Base-by-base conservation (phyloP, 1,284 basidiomycete species). In the Moesziomyces antarcticus region DNA sequence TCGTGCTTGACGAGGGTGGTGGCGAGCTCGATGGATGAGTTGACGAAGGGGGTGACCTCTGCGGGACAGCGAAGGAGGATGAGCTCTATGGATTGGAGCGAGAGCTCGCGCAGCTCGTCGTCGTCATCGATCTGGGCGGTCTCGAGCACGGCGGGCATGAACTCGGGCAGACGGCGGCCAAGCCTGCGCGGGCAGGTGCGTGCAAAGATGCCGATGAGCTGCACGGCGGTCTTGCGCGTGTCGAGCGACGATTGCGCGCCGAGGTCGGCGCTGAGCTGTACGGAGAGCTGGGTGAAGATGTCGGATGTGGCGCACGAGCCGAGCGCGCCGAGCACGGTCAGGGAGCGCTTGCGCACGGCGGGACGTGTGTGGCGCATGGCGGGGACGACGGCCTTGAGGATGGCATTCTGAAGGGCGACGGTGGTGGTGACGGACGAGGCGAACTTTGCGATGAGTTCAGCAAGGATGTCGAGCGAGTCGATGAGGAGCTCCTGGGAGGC, bases 1-100 rank as follows among this genome's bases (percentile, higher is more conserved):
- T 99, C 96, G 84, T 94, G 92, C 84, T 93, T 95, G 86, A 98
- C 91, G 72, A 90, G 91, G 70, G 90, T 88, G 37, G 88, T 88
- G 3, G 91, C 92, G 14, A 88, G 86, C 58, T 91, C 88, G 16
- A 92, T 88, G 69, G 94, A 90, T 9, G 88, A 84, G 41, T 85
- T 85, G 44, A 97, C 85, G 81, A 91, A 93, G 0, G 91, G 87
- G 0, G 91, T 89, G 22, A 92, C 88, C 79, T 96, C 94, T 2
- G 88, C 86, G 0, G 94, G 93, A 81, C 93, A 94, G 64, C 91
- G 89, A 56, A 97, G 85, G 0, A 96, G 87, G 8, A 82, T 58
- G 53, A 71, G 52, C 83, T 98, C 95, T 61, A 98, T 86, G 5
- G 72, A 54, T 37, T 93, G 91, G 21, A 95, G 67, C 49, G 73